Percentiles rank a stretch among this genome's conserved stretches.
phyloP scores from a whole-genome alignment of 441 rosid species.

The Aquilaria agallochum region DNA sequence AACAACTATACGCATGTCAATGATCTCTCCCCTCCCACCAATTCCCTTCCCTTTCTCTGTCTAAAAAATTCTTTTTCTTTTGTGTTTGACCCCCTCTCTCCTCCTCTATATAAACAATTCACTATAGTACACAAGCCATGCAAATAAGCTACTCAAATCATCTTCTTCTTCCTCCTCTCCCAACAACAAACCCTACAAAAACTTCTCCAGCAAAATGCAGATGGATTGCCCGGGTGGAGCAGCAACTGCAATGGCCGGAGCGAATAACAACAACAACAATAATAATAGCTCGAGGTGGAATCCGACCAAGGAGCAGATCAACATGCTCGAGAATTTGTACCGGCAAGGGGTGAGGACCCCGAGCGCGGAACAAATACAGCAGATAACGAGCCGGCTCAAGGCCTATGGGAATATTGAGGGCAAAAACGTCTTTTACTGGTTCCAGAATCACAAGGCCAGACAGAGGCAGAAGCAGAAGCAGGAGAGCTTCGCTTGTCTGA shows the following conservation, averaged over 20 bases:
- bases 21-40: conserved; percentile 6
- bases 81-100: conserved; percentile 15
- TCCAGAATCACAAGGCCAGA: conserved; percentile 95
- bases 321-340: conserved; percentile 65
- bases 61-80: neutral
- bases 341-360: conserved; percentile 83
- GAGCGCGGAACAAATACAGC: conserved; percentile 84
- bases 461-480: conserved; percentile 91
- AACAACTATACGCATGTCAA: conserved; percentile 95
- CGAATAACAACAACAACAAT: conserved; percentile 19
- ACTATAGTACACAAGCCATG: conserved; percentile 21
- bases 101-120: conserved; percentile 12
- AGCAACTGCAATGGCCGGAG: conserved; percentile 12
- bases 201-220: conserved; percentile 6
- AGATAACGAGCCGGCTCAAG: conserved; percentile 65
- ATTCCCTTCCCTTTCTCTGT: conserved; percentile 20
- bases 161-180: conserved; percentile 6
- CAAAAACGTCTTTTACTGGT: conserved; percentile 96
- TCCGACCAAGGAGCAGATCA: conserved; percentile 89
- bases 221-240: conserved; percentile 21
- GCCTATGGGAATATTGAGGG: conserved; percentile 86
- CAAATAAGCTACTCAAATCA: conserved; percentile 11
- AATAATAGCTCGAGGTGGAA: conserved; percentile 67
- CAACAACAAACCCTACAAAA: neutral
- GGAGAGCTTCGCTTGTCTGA: conserved; percentile 58